Evolutionary conservation across 179 eudicot genomes (phyloP), one percentile per base, ranked within the genome.

Genomic region (Camellia oleifera): DNA sequence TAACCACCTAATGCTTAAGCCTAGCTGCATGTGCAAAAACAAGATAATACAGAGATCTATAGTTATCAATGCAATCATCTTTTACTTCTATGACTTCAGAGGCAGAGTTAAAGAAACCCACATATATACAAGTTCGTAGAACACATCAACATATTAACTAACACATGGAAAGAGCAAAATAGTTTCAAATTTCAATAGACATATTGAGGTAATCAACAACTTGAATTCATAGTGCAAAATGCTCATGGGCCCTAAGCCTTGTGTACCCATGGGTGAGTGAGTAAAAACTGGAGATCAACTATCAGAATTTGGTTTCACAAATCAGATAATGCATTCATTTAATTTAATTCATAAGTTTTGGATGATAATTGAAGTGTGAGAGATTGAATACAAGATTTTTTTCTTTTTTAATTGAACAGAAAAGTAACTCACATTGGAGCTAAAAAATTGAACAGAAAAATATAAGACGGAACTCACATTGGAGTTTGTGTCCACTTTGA

Each of bases 401-500:
- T 32, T 32, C 1, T 32, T 32, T 32, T 32, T 1, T 32, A 32
- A 32, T 32, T 32, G 40, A 32, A 32, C 40, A 32, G 2, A 32
- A 32, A 32, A 32, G 40, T 32, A 32, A 32, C 40, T 32, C 3
- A 50, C 14, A 63, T 46, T n/a, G 7, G 23, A 32, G 40, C 40
- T 53, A 15, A 61, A 79, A 20, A 48, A 32, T 2, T 14, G 11
- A 69, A 18, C 26, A 63, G 57, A 9, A 46, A 54, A n/a, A 12
- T 2, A 15, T 5, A 32, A 56, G 11, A 50, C 11, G 20, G 7
- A 71, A 75, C 93, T 77, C 80, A 92, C 96, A 71, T 92, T 87
- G 69, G 93, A 92, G 85, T 78, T 84, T 7, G 96, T 89, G 81
- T 92, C 96, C 80, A 90, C 93, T 89, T 89, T 92, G 69, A 92